Evolutionary conservation across 371 early-diverging fungal genomes (phyloP), one percentile per base, ranked within the genome.

Genomic region (Apophysomyces trapeziformis): DNA sequence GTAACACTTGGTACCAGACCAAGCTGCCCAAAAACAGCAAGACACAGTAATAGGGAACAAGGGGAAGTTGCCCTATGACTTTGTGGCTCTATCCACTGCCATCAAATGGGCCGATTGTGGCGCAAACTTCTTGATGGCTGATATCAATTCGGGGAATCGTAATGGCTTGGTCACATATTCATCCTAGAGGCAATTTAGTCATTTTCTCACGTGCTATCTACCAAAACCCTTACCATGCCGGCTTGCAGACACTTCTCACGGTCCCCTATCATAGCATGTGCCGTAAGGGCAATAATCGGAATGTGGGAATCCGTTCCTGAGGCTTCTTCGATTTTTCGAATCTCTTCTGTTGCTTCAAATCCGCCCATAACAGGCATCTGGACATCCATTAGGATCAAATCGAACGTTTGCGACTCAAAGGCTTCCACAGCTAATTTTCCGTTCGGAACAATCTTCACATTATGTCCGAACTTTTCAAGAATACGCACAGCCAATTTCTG

Each of bases 331-430:
- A 82, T 76, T 58, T 81, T 70, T 38, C 92, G 84, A 63, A 92
- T 92, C 56, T 75, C 76, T 68, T 82, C 84, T 3, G 91, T 92
- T 0, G 92, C 89, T 59, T 87, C 83, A 57, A 90, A 89, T 9
- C 92, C 92, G 54, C 89, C 91, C 89, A 92, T 89, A 38, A 88
- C 79, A 4, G 85, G 89, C 89, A 88, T 88, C 69, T 92, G 91
- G 14, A 91, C 87, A 67, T 92, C 93, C 93, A 92, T 92, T 63
- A 92, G 75, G 36, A 92, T 87, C 66, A 92, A 58, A 64, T 91
- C 90, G 65, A 83, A 92, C 7, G 68, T 63, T 38, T 84, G 81
- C 35, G 69, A 77, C 64, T 86, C 73, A 36, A 89, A 89, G 6
- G 80, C 80, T 65, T 92, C 91, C 1, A 92, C 87, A 0, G 92